Percentiles rank a stretch among this genome's conserved stretches.
Evolutionary conservation across 2,329 filamentous ascomycete species (phyloP).

Genomic region (Alternaria triticimaculans): DNA sequence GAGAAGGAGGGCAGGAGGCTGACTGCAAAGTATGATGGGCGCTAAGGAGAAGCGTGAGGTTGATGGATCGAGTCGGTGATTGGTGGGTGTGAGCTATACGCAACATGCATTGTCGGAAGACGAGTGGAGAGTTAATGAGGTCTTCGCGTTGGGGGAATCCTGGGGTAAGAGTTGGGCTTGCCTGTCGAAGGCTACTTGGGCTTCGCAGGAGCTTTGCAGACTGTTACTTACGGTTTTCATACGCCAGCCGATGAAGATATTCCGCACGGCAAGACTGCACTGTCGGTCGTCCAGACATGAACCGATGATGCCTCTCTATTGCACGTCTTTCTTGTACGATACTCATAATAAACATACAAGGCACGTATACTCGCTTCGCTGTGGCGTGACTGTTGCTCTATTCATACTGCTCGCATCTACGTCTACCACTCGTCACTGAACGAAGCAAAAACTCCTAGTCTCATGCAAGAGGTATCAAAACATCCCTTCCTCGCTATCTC

Average conservation of each 20-base stretch:
- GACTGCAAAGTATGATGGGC: slow-evolving; percentile 28
- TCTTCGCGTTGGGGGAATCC: background rate
- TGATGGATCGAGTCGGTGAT: background rate
- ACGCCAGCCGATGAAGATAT: background rate
- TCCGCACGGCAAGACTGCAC: background rate
- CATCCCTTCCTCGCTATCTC: background rate
- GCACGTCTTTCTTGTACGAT: background rate
- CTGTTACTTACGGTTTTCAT: background rate
- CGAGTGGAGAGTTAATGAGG: background rate
- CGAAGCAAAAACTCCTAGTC: background rate
- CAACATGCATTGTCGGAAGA: background rate
- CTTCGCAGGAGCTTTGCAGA: background rate
- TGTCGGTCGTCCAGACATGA: background rate
- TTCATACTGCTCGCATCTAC: background rate
- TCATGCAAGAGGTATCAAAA: slow-evolving; percentile 1
- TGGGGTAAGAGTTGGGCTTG: background rate
- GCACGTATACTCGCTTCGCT: background rate
- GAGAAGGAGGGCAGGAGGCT: slow-evolving; percentile 24
- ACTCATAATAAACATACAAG: background rate
- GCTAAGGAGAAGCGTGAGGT: background rate
- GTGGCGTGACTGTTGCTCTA: background rate
- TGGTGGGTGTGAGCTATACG: background rate
- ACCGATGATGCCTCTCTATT: background rate
- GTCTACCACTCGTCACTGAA: background rate
- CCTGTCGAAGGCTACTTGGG: background rate